Evolutionary conservation across 164 flowering plant species (phyloP).

Genomic region (Liriodendron chinense): DNA sequence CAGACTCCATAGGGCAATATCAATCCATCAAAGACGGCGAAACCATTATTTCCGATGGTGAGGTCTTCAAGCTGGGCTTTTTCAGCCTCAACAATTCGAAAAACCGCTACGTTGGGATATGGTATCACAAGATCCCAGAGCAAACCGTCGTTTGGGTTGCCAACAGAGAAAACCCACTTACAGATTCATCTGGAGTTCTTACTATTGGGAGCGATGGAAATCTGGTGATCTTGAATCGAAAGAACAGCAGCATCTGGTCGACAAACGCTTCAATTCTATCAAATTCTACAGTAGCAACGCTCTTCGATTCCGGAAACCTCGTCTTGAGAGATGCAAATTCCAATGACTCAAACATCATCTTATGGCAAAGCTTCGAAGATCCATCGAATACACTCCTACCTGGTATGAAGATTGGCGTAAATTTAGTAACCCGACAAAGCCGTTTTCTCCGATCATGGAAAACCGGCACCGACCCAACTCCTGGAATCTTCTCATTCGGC

Average conservation of each 20-base stretch:
- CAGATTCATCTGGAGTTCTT: conserved; percentile 2
- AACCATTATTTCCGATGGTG: not conserved
- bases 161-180: conserved; percentile 11
- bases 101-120: conserved; percentile 3
- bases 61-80: not conserved
- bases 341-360: not conserved
- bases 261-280: not conserved
- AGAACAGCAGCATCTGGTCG: not conserved
- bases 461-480: conserved; percentile 26
- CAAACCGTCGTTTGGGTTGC: conserved; percentile 9
- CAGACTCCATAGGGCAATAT: not conserved
- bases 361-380: conserved; percentile 40
- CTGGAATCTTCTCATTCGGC: conserved; percentile 21
- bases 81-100: conserved; percentile 3
- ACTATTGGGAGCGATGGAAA: conserved; percentile 5
- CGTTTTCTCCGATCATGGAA: conserved; percentile 34
- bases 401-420: conserved; percentile 18
- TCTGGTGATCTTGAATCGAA: conserved; percentile 1
- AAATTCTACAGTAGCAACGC: conserved; percentile 4
- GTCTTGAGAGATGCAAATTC: conserved; percentile 10
- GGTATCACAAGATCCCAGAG: conserved; percentile 2
- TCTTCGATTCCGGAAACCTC: conserved; percentile 27
- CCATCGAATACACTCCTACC: conserved; percentile 33
- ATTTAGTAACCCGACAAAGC: conserved; percentile 13
- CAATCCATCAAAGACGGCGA: not conserved